phyloP scores from a whole-genome alignment of 73 alveolate genomes.

The Tetrahymena thermophila region DNA sequence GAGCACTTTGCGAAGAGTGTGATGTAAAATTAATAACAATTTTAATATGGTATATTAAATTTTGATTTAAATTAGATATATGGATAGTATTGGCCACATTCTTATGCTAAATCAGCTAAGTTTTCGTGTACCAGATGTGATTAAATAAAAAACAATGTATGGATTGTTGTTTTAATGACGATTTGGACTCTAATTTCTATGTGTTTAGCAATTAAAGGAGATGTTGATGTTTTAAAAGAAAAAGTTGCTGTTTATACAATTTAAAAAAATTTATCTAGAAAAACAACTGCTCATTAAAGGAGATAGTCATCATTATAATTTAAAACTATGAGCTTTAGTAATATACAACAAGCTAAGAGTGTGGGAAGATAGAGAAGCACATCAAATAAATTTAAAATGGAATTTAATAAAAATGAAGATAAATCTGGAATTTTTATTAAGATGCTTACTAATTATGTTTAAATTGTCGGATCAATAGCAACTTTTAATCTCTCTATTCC shows the following conservation, averaged over 20 bases:
- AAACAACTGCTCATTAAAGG: background rate
- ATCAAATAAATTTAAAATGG: background rate
- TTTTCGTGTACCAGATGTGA: constrained; percentile 5
- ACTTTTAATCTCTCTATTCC: constrained; percentile 3
- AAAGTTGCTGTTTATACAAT: background rate
- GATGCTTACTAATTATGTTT: background rate
- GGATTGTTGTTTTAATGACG: background rate
- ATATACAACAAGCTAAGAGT: too few species aligned
- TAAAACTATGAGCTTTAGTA: background rate
- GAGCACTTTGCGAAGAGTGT: constrained; percentile 41
- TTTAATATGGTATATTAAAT: too few species aligned
- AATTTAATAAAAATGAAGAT: background rate
- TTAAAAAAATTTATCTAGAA: background rate
- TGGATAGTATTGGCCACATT: background rate
- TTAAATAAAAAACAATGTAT: background rate
- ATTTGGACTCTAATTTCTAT: constrained; percentile 19
- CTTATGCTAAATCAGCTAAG: background rate
- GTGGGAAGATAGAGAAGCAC: background rate
- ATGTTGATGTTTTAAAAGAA: background rate
- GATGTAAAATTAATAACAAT: background rate
- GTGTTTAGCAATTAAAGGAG: background rate
- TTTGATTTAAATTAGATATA: background rate
- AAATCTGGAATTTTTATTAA: constrained; percentile 18
- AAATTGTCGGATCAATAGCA: background rate
- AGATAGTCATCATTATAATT: background rate